Percentiles rank a stretch among this genome's conserved stretches.
Conservation (phyloP, 2,329 filamentous ascomycete species). For the Arthrobotrys megalospora region DNA sequence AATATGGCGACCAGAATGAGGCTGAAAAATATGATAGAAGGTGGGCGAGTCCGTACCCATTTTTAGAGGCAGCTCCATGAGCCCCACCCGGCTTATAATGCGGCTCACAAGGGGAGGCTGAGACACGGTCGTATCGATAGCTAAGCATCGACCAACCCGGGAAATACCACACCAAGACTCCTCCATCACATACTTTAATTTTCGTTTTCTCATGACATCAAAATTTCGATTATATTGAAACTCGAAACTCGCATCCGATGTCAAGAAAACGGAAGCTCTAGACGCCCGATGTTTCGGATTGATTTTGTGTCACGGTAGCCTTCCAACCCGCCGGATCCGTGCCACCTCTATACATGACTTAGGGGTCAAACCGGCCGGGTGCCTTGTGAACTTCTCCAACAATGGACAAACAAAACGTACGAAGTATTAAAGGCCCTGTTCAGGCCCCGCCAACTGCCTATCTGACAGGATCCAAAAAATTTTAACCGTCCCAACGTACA, state of each 20-base stretch:
- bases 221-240: no score
- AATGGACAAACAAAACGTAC: conserved; percentile 7
- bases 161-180: background rate
- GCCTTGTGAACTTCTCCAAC: conserved; percentile 5
- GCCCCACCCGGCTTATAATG: conserved; percentile 14
- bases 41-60: background rate
- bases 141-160: background rate
- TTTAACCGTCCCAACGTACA: conserved; percentile 22
- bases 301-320: conserved; percentile 12
- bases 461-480: conserved; percentile 19
- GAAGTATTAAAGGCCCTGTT: conserved; percentile 1
- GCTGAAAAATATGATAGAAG: background rate
- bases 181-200: background rate
- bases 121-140: background rate
- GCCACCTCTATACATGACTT: conserved; percentile 1
- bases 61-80: conserved; percentile 18
- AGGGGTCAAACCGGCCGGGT: background rate
- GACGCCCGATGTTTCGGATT: conserved; percentile 1
- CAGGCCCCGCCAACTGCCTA: background rate
- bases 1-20: background rate
- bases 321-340: background rate
- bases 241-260: background rate
- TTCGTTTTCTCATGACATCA: no score
- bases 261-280: background rate
- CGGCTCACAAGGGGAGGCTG: conserved; percentile 16